These are phyloP conservation scores for Xylaria grammica DNA, from an alignment of 495 filamentous ascomycete genomes.

Conservation along the genomic window DNA sequence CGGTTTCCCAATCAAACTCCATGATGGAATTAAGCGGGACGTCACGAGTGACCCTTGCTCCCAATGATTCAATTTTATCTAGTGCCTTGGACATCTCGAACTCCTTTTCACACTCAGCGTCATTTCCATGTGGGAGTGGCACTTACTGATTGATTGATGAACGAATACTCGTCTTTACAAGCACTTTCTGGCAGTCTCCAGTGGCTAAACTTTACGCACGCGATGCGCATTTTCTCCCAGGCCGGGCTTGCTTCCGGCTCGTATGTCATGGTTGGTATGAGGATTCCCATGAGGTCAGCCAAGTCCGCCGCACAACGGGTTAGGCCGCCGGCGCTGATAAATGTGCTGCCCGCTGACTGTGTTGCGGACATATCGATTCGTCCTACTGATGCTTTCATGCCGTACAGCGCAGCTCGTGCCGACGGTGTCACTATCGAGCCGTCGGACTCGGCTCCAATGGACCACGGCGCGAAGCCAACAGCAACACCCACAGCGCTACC, in stretches of 20 bases:
- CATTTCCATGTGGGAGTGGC: too few species aligned
- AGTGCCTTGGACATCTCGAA: too few species aligned
- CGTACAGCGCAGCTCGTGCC: constrained; percentile 40
- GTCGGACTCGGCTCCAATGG: constrained; percentile 45
- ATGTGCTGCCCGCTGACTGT: neutral
- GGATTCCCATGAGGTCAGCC: neutral
- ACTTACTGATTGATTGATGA: too few species aligned
- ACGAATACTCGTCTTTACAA: too few species aligned
- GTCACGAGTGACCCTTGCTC: too few species aligned
- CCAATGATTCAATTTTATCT: too few species aligned
- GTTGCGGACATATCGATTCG: neutral
- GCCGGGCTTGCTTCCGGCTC: too few species aligned
- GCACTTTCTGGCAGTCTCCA: too few species aligned
- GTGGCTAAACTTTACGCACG: too few species aligned
- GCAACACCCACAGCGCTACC: constrained; percentile 42
- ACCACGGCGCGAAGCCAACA: constrained; percentile 41
- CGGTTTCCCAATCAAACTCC: too few species aligned
- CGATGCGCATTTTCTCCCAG: too few species aligned
- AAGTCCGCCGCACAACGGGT: neutral
- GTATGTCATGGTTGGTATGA: neutral
- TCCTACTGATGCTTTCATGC: constrained; percentile 42
- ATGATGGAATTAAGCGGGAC: too few species aligned
- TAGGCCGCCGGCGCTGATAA: neutral
- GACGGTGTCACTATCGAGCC: constrained; percentile 40
- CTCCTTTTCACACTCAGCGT: neutral